Evolutionary conservation across 2,329 filamentous ascomycete genomes (phyloP).

Genomic region (Raffaelea deltoideospora): DNA sequence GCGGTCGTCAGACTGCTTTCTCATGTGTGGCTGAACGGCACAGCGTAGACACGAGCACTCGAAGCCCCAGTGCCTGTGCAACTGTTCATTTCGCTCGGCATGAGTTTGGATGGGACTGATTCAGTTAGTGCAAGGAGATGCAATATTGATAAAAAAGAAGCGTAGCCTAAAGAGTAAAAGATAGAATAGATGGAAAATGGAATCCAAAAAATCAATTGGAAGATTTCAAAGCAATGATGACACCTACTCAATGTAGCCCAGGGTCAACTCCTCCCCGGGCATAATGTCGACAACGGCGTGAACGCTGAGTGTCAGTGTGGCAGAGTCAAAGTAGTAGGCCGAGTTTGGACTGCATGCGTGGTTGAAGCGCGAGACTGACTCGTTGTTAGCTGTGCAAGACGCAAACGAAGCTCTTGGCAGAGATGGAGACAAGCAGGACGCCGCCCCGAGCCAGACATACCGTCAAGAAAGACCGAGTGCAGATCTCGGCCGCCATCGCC

Average conservation of each 20-base stretch:
- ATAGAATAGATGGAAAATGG: too few relatives aligned
- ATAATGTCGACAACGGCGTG: conserved; percentile 21
- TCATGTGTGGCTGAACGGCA: conserved; percentile 12
- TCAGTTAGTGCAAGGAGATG: too few relatives aligned
- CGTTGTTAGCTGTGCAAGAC: background rate
- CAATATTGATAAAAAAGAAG: too few relatives aligned
- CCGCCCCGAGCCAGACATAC: conserved; percentile 8
- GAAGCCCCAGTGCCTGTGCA: conserved; percentile 22
- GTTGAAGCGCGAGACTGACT: conserved; percentile 22
- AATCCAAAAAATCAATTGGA: too few relatives aligned
- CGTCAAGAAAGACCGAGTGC: conserved; percentile 17
- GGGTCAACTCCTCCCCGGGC: conserved; percentile 24
- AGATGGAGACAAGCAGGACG: background rate
- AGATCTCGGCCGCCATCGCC: conserved; percentile 12
- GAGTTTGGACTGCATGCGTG: conserved; percentile 26
- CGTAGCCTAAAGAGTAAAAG: too few relatives aligned
- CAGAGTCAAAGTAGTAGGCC: conserved; percentile 21
- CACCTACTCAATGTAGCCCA: conserved; percentile 23
- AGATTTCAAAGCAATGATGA: too few relatives aligned
- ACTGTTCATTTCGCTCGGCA: conserved; percentile 14
- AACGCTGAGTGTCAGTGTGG: conserved; percentile 20
- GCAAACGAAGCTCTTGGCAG: background rate
- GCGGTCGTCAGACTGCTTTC: conserved; percentile 18
- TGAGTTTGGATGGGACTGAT: conserved; percentile 17
- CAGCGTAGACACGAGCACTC: conserved; percentile 22